Conservation (phyloP, 305 asterid genomes). For the Solanum hybrid region DNA sequence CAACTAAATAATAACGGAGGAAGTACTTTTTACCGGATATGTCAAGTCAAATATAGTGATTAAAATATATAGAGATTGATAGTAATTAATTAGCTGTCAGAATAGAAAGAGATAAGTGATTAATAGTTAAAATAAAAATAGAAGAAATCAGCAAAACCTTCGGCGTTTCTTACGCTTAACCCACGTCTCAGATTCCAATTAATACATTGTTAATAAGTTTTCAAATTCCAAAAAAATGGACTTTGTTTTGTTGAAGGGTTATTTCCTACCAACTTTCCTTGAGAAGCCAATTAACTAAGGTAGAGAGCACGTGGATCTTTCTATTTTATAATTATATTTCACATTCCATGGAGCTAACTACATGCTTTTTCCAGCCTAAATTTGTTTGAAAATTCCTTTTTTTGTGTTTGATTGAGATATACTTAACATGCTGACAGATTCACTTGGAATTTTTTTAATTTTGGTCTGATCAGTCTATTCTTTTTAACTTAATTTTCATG, state of each 20-base stretch:
- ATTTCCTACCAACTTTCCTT: constrained; percentile 42
- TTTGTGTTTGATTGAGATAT: background rate
- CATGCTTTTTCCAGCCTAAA: background rate
- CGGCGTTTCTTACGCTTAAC: constrained; percentile 70
- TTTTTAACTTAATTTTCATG: background rate
- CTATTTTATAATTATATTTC: constrained; percentile 14
- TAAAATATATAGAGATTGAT: constrained; percentile 33
- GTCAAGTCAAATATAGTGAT: background rate
- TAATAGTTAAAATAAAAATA: background rate
- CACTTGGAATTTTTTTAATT: background rate
- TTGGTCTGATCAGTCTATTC: background rate
- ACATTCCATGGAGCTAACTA: constrained; percentile 27
- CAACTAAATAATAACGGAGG: too few relatives aligned
- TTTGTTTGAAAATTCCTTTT: background rate
- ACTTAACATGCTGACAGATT: background rate
- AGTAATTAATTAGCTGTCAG: constrained; percentile 53
- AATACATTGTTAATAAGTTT: background rate
- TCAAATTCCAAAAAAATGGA: background rate
- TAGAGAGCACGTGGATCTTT: constrained; percentile 44
- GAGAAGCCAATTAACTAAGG: background rate
- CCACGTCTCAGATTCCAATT: constrained; percentile 60
- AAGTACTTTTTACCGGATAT: background rate
- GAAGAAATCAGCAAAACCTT: constrained; percentile 40
- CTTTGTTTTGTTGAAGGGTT: constrained; percentile 5
- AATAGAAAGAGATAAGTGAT: constrained; percentile 9